Evolutionary conservation across 768 basidiomycete species (phyloP).

Genomic region (Suillus bovinus): DNA sequence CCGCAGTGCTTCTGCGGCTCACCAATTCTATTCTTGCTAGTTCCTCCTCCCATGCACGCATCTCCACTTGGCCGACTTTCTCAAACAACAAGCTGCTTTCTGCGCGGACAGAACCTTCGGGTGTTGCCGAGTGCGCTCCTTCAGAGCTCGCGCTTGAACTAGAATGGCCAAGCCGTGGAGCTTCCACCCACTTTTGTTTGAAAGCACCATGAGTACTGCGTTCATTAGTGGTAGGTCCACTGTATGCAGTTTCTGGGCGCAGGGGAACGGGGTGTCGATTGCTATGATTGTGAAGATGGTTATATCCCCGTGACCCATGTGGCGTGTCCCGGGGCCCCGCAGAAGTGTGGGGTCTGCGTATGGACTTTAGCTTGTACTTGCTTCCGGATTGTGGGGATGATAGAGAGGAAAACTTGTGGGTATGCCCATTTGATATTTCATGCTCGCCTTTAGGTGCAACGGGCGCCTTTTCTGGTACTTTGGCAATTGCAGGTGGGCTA

Average conservation of each 20-base stretch:
- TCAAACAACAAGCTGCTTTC: constrained; percentile 23
- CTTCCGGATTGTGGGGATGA: constrained; percentile 32
- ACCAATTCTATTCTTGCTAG: constrained; percentile 66
- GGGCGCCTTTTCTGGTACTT: constrained; percentile 14
- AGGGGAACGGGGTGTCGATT: constrained; percentile 17
- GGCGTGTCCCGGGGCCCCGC: constrained; percentile 67
- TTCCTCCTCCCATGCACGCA: constrained; percentile 80
- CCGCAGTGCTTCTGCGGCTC: constrained; percentile 47
- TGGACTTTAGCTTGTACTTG: constrained; percentile 31
- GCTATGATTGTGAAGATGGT: constrained; percentile 17
- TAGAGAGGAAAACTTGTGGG: constrained; percentile 29
- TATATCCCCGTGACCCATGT: constrained; percentile 22
- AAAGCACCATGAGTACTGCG: constrained; percentile 18
- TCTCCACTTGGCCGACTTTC: constrained; percentile 36
- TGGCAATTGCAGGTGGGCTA: constrained; percentile 24
- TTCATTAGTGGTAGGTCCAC: constrained; percentile 17
- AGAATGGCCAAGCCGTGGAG: constrained; percentile 31
- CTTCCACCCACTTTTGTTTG: constrained; percentile 23
- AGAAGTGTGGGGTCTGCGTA: constrained; percentile 69
- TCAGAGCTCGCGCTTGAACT: constrained; percentile 45
- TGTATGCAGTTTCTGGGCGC: constrained; percentile 31
- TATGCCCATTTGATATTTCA: constrained; percentile 19
- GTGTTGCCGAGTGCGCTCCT: constrained; percentile 39
- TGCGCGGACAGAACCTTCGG: constrained; percentile 21
- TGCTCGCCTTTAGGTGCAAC: constrained; percentile 4